Percentiles rank a stretch among this genome's conserved stretches.
Conservation (phyloP, 805 yeast species). For the Pichia nanzhaoensis region DNA sequence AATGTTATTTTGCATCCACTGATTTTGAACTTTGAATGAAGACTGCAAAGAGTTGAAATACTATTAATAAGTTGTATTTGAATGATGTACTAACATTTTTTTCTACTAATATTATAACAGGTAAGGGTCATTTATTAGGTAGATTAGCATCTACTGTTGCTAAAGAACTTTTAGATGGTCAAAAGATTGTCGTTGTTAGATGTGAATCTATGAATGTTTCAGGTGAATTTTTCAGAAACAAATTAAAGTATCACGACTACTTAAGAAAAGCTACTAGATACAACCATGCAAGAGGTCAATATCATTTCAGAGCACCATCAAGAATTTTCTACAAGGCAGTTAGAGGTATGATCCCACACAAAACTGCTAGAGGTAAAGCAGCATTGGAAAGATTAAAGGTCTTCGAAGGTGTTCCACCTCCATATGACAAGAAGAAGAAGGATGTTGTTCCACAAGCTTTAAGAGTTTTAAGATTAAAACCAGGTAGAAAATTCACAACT, state of each 20-base stretch:
- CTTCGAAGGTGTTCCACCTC: constrained; percentile 99
- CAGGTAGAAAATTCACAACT: constrained; percentile 99
- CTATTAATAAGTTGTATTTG: background rate
- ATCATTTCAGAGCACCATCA: constrained; percentile 99
- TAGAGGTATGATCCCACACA: constrained; percentile 99
- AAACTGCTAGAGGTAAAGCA: constrained; percentile 99
- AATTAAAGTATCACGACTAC: constrained; percentile 99
- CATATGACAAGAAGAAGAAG: constrained; percentile 99
- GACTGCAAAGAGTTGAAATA: too few relatives aligned
- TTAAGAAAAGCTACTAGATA: constrained; percentile 98
- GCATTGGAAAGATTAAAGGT: constrained; percentile 99
- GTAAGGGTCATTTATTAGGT: constrained; percentile 99
- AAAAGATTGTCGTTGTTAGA: constrained; percentile 96
- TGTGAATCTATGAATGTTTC: constrained; percentile 97
- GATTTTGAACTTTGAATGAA: background rate
- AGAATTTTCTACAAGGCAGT: constrained; percentile 99
- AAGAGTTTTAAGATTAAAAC: constrained; percentile 98
- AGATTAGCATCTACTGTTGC: constrained; percentile 99
- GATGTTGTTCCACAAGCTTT: constrained; percentile 99
- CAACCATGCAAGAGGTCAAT: constrained; percentile 99
- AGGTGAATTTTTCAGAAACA: constrained; percentile 99
- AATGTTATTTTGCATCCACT: too few relatives aligned
- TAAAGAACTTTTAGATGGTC: constrained; percentile 97
- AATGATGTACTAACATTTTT: constrained; percentile 7
- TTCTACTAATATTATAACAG: constrained; percentile 26